Evolutionary conservation across 2,329 filamentous ascomycete genomes (phyloP), one percentile per base, ranked within the genome.

Genomic region (Westerdykella ornata): DNA sequence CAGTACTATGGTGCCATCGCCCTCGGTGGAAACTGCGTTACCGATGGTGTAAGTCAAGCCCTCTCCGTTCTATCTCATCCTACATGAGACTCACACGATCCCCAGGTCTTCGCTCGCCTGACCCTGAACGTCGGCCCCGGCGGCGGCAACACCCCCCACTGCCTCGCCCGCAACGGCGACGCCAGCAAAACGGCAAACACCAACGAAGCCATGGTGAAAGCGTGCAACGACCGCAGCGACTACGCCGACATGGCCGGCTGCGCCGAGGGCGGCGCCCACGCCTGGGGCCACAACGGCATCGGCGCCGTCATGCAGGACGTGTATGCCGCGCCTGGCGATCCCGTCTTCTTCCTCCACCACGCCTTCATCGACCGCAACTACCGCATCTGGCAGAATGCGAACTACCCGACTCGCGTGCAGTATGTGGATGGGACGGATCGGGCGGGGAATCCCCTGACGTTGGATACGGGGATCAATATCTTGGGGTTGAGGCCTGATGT

Each of bases 311-410:
- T 63, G 60, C 45, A 46, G 29, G 62, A 63, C 43, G 48, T 49
- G 7, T 64, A 53, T 31, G 58, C 51, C 11, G 65, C 63, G 2
- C 57, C 59, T 34, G 53, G 50, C 15, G 62, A 67, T 49, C 57
- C 59, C n/a, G 44, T 66, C 44, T 76, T 76, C 61, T 76, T 62
- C 54, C 60, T 72, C 29, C 72, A 75, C 58, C 72, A 76, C 47
- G 66, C 57, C 13, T 69, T 70, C 54, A 67, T 76, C 37, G 73
- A 76, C 57, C 67, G 71, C 35, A 63, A 69, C 33, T 75, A 66
- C 63, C 72, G 70, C 64, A 70, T 73, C 45, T 76, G 72, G 72
- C 72, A 75, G 54, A 62, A 62, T 53, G 32, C 33, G 18, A 48
- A 60, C 45, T 33, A 49, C 12, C 43, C 40, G 14, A 39, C 45